Base-by-base conservation (phyloP, 2,329 filamentous ascomycete genomes). In the Apiospora pterosperma region DNA sequence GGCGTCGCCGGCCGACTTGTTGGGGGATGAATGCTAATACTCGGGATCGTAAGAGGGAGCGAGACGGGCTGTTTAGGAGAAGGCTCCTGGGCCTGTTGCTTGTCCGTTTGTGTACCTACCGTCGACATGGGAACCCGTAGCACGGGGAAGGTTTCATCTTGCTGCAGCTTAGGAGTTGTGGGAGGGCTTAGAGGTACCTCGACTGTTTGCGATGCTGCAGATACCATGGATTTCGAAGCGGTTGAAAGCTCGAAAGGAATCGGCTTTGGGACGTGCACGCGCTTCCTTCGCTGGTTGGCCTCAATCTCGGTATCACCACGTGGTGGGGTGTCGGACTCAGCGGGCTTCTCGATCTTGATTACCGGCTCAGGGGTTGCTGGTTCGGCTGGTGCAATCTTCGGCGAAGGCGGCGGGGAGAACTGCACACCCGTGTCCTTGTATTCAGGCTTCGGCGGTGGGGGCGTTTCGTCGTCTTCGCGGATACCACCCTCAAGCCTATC, bases 21-120 rank as follows among this genome's bases (percentile, higher is more conserved):
- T 0, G 96, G 95, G 36, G 96, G 96, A 70, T 97, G 92, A 62
- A 99, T 92, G 64, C 92, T 91, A 74, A 99, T 99, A 71, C 90
- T 92, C 0, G 95, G 95, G 67, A 97, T 91, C 5, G 83, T 73
- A 69, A 81, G 79, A 64, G 78, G 61, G 19, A 41, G 77, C 11
- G 76, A 72, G 68, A 69, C 72, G 12, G 69, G 60, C 28, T 68
- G 73, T 10, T 71, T 75, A 10, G 76, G 71, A 4, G 77, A 72
- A 36, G 68, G 64, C 64, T 71, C 67, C 60, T 69, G 63, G n/a
- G 76, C 64, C 65, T 61, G 65, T 7, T 63, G n/a, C 6, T 36
- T 63, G 36, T 84, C 83, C 0, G 90, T 92, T 75, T 92, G 90
- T 0, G 88, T 92, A 1, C 84, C 85, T 11, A 80, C 79, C 10